Evolutionary conservation across 768 basidiomycete species (phyloP), one percentile per base, ranked within the genome.

Genomic region (Collybiopsis confluens): DNA sequence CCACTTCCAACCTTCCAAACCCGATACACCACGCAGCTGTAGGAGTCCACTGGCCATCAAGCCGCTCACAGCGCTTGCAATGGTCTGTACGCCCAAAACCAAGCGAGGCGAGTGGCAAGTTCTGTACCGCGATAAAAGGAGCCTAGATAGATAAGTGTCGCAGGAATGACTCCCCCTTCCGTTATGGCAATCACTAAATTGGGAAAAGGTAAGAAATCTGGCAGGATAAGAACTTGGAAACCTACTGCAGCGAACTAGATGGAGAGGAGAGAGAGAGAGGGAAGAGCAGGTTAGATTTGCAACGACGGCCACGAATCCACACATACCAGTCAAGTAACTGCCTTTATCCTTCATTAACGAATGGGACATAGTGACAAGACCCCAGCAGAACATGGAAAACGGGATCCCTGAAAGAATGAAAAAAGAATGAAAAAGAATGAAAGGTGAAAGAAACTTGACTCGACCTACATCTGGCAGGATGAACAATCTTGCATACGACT

Each of bases 61-160:
- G 10, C 72, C 73, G 56, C 72, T 73, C 10, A 69, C 65, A 11
- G 73, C 73, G 59, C 70, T 70, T 1, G 72, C 72, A 21, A 73
- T 65, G 13, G 62, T 55, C 59, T 70, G 73, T 16, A 70, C 61
- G 20, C 71, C 73, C 75, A 78, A 65, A 75, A 78, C 58, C 69
- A 69, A 6, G 71, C 74, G 1, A 76, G 62, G 1, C 75, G 66
- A 18, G 68, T 68, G 0, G 73, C 68, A 5, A 76, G 66, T 56
- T 78, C 76, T 1, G 71, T 73, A 24, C 75, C 65, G 33, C 70
- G 73, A 60, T 76, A 76, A 58, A 75, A 75, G 7, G 65, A 64
- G 35, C 72, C 72, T 2, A 76, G 65, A 59, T 76, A 76, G 28
- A 73, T 72, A 10, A 78, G 62, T 16, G 74, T 69, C 4, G 70